Evolutionary conservation across 768 basidiomycete species (phyloP).

Genomic region (Leucocoprinus birnbaumii): DNA sequence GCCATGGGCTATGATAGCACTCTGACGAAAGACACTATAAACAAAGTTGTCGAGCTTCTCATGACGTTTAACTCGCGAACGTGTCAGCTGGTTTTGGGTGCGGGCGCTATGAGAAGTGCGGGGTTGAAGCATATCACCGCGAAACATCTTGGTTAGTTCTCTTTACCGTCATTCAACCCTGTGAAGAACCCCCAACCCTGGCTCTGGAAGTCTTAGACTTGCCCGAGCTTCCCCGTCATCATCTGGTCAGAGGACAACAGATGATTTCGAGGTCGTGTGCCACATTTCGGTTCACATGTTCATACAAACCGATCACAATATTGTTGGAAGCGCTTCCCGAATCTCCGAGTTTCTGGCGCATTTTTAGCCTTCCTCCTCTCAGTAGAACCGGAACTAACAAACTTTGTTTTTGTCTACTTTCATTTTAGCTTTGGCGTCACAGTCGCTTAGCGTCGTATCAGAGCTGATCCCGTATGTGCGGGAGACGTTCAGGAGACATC

Average conservation of each 20-base stretch:
- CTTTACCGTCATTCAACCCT: not conserved
- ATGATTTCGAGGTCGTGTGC: not conserved
- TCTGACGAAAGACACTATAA: constrained; percentile 95
- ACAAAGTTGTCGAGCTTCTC: constrained; percentile 89
- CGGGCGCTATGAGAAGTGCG: constrained; percentile 98
- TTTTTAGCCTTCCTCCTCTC: not conserved
- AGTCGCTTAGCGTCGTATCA: constrained; percentile 92
- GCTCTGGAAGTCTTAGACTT: not conserved
- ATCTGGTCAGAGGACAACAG: not conserved
- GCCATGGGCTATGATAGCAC: constrained; percentile 35
- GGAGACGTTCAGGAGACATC: constrained; percentile 90
- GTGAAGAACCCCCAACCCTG: not conserved
- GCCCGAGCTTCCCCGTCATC: not conserved
- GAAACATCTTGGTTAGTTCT: constrained; percentile 77
- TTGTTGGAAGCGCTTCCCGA: not conserved
- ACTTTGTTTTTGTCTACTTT: constrained; percentile 8
- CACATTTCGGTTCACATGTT: not conserved
- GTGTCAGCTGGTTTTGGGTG: constrained; percentile 96
- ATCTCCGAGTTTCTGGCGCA: not conserved
- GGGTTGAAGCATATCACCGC: constrained; percentile 98
- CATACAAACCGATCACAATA: not conserved
- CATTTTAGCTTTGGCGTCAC: constrained; percentile 83
- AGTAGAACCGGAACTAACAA: not conserved
- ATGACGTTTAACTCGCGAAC: constrained; percentile 98
- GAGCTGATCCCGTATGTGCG: constrained; percentile 94